Percentiles rank a stretch among this genome's conserved stretches.
These are phyloP conservation scores for Neocatenulostroma microsporum DNA, from an alignment of 2,329 filamentous ascomycete genomes.

Conservation along the genomic window DNA sequence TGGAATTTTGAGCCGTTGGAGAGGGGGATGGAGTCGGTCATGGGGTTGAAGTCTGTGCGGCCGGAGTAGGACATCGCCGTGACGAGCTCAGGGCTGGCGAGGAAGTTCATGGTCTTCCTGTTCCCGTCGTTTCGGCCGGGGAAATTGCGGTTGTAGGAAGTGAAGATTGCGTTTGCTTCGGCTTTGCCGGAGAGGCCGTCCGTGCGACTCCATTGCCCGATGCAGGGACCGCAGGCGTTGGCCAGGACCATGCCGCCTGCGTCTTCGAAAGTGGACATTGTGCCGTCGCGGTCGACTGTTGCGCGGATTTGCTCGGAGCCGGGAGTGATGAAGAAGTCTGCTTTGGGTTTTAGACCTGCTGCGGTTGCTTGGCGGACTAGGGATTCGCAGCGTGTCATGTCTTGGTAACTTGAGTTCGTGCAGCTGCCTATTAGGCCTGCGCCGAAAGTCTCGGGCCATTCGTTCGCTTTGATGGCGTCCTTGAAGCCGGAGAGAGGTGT, in stretches of 20 bases:
- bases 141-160: conserved; percentile 98
- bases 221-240: conserved; percentile 66
- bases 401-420: conserved; percentile 97
- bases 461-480: conserved; percentile 69
- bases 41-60: conserved; percentile 88
- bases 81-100: conserved; percentile 92
- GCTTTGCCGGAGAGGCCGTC: conserved; percentile 80
- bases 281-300: conserved; percentile 82
- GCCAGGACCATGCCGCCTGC: conserved; percentile 86
- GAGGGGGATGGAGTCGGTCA: conserved; percentile 76
- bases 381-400: conserved; percentile 93
- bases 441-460: conserved; percentile 86
- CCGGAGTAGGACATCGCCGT: conserved; percentile 94
- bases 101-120: conserved; percentile 95
- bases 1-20: conserved; percentile 71
- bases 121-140: conserved; percentile 95
- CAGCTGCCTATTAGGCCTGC: conserved; percentile 95
- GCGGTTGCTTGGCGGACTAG: conserved; percentile 83
- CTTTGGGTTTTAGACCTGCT: conserved; percentile 82
- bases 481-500: conserved; percentile 89
- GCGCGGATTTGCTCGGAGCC: conserved; percentile 95
- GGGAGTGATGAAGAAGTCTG: conserved; percentile 92
- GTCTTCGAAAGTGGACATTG: conserved; percentile 73
- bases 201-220: conserved; percentile 84
- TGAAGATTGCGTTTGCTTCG: conserved; percentile 86